A percentile compares a stretch with the other conserved stretches of the same genome.
Evolutionary conservation across 345 rosid species (phyloP).

Genomic region (Bruguiera sexangula): DNA sequence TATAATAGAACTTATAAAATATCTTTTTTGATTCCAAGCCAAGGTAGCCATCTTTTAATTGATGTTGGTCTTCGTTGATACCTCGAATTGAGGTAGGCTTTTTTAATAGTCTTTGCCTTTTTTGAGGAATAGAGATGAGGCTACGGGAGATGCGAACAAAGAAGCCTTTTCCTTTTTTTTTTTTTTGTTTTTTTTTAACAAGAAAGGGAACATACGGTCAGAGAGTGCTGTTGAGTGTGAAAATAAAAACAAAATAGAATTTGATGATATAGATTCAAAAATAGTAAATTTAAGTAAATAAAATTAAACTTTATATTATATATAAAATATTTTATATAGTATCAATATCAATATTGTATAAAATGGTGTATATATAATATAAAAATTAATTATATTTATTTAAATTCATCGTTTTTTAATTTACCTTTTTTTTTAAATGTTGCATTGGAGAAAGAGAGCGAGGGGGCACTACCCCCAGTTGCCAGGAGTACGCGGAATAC

Average conservation of each 20-base stretch:
- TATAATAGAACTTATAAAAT: neutral
- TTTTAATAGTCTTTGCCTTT: constrained; percentile 10
- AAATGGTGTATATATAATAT: too few species aligned
- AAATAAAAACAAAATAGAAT: too few species aligned
- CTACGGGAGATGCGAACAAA: constrained; percentile 19
- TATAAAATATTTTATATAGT: too few species aligned
- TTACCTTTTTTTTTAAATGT: neutral
- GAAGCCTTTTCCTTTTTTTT: too few species aligned
- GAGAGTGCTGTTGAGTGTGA: constrained; percentile 31
- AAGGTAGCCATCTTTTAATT: neutral
- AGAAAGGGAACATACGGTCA: constrained; percentile 22
- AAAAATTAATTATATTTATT: too few species aligned
- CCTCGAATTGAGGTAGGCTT: neutral
- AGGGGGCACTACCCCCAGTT: constrained; percentile 20
- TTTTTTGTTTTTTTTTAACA: too few species aligned
- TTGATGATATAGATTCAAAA: too few species aligned
- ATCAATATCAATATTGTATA: too few species aligned
- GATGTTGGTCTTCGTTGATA: constrained; percentile 21
- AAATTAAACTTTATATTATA: too few species aligned
- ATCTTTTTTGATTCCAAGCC: constrained; percentile 7
- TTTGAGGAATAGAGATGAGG: constrained; percentile 21
- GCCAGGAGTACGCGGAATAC: constrained; percentile 26
- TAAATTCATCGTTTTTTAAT: too few species aligned
- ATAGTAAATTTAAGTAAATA: neutral
- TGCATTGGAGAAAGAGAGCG: constrained; percentile 19